Evolutionary conservation across 1,284 basidiomycete genomes (phyloP), one percentile per base, ranked within the genome.

Genomic region (Malassezia obtusa): DNA sequence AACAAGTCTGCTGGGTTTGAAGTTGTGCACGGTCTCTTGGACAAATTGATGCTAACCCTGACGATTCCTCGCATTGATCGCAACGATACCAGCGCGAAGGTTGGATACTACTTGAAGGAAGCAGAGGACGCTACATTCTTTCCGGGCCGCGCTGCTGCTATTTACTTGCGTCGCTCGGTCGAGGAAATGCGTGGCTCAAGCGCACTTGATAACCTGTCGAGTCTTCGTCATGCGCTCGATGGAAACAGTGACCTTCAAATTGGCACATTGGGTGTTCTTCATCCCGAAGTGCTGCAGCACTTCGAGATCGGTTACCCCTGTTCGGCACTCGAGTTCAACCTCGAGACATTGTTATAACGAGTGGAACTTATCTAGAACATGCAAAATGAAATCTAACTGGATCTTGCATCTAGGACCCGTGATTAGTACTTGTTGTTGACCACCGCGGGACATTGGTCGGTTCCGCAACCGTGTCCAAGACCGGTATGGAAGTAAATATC

Each of bases 1-100:
- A 92, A 94, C 76, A 89, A 88, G 78, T 86, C 85, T 14, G 94
- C 92, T 17, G 89, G 89, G 8, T 99, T 99, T 75, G 94, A 99
- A 78, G 82, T 94, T 59, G 85, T 94, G 10, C 94, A 98, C 73
- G 92, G 92, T 22, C 78, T 98, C 74, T 77, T 99, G 60, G 91
- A 96, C 75, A 80, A 90, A 44, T 80, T 89, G 48, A 96, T 99
- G 92, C 84, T 85, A 73, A 88, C 91, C 79, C 78, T 99, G 22
- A 89, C 89, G 61, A 81, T 98, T 40, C 85, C 88, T 30, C 81
- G 84, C 63, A 85, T 95, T 58, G 82, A 84, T 15, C 72, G 78
- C 52, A 43, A 25, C 22, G 40, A 43, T 15, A 28, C 17, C 40
- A 17, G 9, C 25, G 40, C 40, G 9, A 9, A 9, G 24, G 15